Conservation (phyloP, 768 basidiomycete species). For the Hypsizygus marmoreus region DNA sequence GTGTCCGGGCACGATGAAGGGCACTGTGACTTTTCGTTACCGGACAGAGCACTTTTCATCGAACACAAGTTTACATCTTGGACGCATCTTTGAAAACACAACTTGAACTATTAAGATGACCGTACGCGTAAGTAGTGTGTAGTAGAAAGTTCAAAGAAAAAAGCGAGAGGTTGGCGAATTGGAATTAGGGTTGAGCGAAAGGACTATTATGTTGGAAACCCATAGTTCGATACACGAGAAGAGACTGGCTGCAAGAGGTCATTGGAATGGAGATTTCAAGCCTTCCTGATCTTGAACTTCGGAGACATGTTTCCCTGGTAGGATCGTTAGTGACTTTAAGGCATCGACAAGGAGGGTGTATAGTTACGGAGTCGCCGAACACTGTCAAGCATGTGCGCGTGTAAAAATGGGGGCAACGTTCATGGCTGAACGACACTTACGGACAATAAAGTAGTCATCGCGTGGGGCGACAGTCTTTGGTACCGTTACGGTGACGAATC, state of each 20-base stretch:
- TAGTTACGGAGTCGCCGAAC: constrained; percentile 32
- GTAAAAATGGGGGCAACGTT: background rate
- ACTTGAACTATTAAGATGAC: background rate
- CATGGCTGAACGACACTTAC: constrained; percentile 18
- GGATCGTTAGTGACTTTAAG: background rate
- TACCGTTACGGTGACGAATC: constrained; percentile 16
- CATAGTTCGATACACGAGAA: background rate
- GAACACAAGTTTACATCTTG: too few relatives aligned
- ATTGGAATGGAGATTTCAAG: background rate
- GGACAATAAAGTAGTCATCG: constrained; percentile 27
- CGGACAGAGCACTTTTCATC: too few relatives aligned
- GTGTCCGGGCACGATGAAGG: too few relatives aligned
- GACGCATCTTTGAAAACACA: too few relatives aligned
- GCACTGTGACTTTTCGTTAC: too few relatives aligned
- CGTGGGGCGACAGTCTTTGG: constrained; percentile 14
- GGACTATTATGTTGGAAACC: background rate
- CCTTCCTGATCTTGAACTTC: constrained; percentile 21
- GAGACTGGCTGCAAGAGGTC: background rate
- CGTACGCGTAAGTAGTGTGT: background rate
- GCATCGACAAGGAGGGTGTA: background rate
- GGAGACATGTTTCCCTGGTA: constrained; percentile 29
- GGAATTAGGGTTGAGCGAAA: background rate
- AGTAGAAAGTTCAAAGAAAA: background rate
- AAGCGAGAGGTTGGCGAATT: background rate
- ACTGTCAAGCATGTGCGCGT: constrained; percentile 12